phyloP scores from a whole-genome alignment of 306 rosid species.

The Hippophae tibetana region DNA sequence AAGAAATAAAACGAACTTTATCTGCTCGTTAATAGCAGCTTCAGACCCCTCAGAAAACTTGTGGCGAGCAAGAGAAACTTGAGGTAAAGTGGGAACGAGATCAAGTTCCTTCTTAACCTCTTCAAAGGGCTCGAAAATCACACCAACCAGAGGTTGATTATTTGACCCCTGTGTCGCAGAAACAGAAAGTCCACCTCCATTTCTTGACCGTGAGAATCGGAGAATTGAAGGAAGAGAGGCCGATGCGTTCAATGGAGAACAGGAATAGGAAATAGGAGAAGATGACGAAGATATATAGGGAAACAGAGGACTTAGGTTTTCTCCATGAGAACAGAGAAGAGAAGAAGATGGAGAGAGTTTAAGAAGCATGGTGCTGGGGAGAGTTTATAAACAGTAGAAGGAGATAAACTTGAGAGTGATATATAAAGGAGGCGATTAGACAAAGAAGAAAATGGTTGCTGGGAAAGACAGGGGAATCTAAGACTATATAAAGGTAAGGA shows the following conservation, averaged over 20 bases:
- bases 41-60: conserved; percentile 46
- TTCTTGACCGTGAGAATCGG: conserved; percentile 20
- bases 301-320: conserved; percentile 20
- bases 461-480: neutral
- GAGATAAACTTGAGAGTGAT: conserved; percentile 9
- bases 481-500: too few species aligned
- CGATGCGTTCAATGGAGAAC: too few species aligned
- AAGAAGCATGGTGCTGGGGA: conserved; percentile 39
- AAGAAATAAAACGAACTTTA: conserved; percentile 41
- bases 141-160: conserved; percentile 54
- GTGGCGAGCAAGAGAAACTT: conserved; percentile 76
- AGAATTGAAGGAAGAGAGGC: conserved; percentile 22
- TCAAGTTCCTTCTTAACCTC: conserved; percentile 90
- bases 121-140: conserved; percentile 83
- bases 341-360: conserved; percentile 35
- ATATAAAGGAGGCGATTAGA: neutral
- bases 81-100: conserved; percentile 66
- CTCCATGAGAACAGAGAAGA: conserved; percentile 21
- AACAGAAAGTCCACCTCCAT: conserved; percentile 16
- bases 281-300: neutral
- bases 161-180: conserved; percentile 48
- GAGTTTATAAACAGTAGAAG: neutral
- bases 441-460: neutral
- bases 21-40: conserved; percentile 86
- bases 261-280: too few species aligned